Evolutionary conservation across 208 protist species (phyloP).

Genomic region (Herpetomonas samuelpessoai): DNA sequence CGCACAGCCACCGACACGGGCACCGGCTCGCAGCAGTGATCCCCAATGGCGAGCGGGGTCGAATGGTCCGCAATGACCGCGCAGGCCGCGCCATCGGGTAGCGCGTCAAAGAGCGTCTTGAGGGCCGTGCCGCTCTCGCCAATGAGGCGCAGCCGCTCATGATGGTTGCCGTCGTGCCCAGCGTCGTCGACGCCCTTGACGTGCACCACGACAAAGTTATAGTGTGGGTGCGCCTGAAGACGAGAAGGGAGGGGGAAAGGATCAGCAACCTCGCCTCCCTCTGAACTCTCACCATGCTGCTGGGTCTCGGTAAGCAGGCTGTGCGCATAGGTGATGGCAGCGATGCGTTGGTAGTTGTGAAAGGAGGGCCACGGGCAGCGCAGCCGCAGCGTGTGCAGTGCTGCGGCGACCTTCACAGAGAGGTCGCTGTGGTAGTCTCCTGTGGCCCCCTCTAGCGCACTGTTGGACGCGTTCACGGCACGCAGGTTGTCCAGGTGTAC

Average conservation of each 20-base stretch:
- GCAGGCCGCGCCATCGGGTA: conserved; percentile 48
- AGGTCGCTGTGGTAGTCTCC: conserved; percentile 53
- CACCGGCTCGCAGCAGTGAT: conserved; percentile 74
- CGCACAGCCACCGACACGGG: conserved; percentile 60
- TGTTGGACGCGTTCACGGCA: conserved; percentile 3
- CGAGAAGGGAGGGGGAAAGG: background rate
- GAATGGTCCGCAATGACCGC: conserved; percentile 64
- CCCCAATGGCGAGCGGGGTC: conserved; percentile 49
- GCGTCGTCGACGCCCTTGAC: conserved; percentile 78
- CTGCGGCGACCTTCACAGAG: conserved; percentile 47
- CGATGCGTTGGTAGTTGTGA: conserved; percentile 5
- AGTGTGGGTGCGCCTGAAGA: conserved; percentile 4
- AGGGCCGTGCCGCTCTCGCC: conserved; percentile 42
- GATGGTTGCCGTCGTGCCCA: conserved; percentile 47
- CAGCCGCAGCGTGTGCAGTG: conserved; percentile 35
- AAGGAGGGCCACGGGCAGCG: conserved; percentile 3
- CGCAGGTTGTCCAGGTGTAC: background rate
- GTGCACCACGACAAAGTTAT: conserved; percentile 63
- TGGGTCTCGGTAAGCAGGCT: background rate
- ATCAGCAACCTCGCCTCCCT: conserved; percentile 4
- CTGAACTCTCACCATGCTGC: conserved; percentile 4
- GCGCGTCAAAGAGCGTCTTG: conserved; percentile 35
- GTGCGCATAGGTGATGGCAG: conserved; percentile 5
- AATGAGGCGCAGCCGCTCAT: conserved; percentile 49
- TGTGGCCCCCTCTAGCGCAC: conserved; percentile 35